phyloP scores from a whole-genome alignment of 768 basidiomycete species.

The Lactifluus pinguis region DNA sequence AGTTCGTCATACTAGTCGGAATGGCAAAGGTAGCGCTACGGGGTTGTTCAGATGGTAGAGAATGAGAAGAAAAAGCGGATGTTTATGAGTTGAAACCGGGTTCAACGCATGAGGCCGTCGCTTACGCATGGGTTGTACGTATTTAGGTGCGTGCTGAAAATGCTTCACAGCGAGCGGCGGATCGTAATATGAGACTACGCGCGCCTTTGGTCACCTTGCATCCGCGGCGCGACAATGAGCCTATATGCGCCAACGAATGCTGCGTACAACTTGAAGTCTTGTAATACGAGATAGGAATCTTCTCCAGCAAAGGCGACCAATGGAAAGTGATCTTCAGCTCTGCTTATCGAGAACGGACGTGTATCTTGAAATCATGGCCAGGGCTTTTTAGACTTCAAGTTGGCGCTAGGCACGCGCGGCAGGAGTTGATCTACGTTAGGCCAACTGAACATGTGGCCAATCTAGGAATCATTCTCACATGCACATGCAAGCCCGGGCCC shows the following conservation, averaged over 20 bases:
- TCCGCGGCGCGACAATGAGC: neutral
- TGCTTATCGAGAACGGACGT: neutral
- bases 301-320: neutral
- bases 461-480: no score
- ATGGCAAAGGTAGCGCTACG: neutral
- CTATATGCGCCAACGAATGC: neutral
- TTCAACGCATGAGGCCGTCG: slow-evolving; percentile 10
- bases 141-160: neutral
- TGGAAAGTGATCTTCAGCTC: no score
- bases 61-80: neutral
- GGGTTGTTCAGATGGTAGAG: slow-evolving; percentile 1
- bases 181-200: neutral
- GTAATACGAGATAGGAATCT: neutral
- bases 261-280: neutral
- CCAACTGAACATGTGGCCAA: no score
- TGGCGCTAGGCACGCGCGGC: no score
- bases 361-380: neutral
- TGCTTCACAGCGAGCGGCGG: neutral
- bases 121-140: slow-evolving; percentile 8
- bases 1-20: slow-evolving; percentile 6
- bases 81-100: slow-evolving; percentile 1
- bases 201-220: neutral
- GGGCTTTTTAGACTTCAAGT: no score
- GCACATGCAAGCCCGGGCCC: no score
- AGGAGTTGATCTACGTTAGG: no score